phyloP scores from a whole-genome alignment of 768 basidiomycete species.

The Hemileccinum rubropunctum region DNA sequence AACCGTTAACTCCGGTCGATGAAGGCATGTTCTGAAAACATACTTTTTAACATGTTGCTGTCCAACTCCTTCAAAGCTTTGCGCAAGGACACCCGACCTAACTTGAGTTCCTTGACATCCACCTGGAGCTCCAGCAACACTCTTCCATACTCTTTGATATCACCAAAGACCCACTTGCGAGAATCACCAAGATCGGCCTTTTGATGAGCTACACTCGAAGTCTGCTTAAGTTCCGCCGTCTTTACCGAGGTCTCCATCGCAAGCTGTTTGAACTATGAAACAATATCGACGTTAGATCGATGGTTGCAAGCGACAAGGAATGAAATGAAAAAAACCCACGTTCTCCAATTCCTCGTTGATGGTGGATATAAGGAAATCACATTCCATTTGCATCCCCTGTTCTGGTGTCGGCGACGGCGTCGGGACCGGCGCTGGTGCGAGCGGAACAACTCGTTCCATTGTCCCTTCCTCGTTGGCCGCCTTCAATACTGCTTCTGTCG shows the following conservation, averaged over 20 bases:
- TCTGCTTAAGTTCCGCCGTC: slow-evolving; percentile 37
- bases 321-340: slow-evolving; percentile 40
- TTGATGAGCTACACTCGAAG: slow-evolving; percentile 35
- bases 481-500: slow-evolving; percentile 20
- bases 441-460: slow-evolving; percentile 9
- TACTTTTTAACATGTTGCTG: slow-evolving; percentile 67
- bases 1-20: background rate
- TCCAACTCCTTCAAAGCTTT: slow-evolving; percentile 55
- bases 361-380: slow-evolving; percentile 43
- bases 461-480: slow-evolving; percentile 19
- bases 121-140: slow-evolving; percentile 36
- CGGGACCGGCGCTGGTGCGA: slow-evolving; percentile 4
- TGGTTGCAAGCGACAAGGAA: background rate
- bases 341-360: slow-evolving; percentile 54
- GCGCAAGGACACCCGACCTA: slow-evolving; percentile 38
- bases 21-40: slow-evolving; percentile 7
- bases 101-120: slow-evolving; percentile 52
- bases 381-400: slow-evolving; percentile 70
- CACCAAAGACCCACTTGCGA: slow-evolving; percentile 53
- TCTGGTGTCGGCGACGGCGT: slow-evolving; percentile 33
- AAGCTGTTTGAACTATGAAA: slow-evolving; percentile 42
- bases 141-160: slow-evolving; percentile 49
- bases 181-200: slow-evolving; percentile 46
- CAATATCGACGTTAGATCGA: background rate
- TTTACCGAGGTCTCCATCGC: slow-evolving; percentile 39